Percentiles rank a stretch among this genome's conserved stretches.
Conservation (phyloP, 495 filamentous ascomycete species). For the Tuber microsphaerosporum region DNA sequence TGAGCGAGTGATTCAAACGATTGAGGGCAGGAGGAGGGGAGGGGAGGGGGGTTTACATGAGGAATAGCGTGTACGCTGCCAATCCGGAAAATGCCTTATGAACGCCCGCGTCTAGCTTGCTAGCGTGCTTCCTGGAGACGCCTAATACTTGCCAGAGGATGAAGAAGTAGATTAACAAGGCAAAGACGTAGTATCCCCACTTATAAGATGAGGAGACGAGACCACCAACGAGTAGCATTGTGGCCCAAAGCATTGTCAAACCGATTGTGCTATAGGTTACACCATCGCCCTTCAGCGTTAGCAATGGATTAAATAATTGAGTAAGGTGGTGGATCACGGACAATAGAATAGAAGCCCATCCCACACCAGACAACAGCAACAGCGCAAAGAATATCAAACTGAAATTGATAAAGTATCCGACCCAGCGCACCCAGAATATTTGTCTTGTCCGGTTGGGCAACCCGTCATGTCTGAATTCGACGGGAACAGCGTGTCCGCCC, state of each 20-base stretch:
- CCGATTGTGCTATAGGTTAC: conserved; percentile 46
- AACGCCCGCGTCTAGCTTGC: conserved; percentile 48
- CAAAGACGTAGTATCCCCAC: conserved; percentile 63
- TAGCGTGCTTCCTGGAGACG: conserved; percentile 52
- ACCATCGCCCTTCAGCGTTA: not conserved
- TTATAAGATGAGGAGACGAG: conserved; percentile 55
- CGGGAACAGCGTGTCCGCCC: conserved; percentile 56
- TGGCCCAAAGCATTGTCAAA: conserved; percentile 58
- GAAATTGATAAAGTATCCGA: conserved; percentile 47
- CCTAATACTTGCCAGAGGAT: conserved; percentile 53
- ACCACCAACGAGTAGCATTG: conserved; percentile 57
- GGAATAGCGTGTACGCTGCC: conserved; percentile 50
- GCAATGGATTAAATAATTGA: not conserved
- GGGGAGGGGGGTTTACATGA: conserved; percentile 44
- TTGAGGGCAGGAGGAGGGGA: not conserved
- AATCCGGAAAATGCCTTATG: conserved; percentile 50
- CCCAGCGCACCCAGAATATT: conserved; percentile 66
- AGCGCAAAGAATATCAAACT: conserved; percentile 52
- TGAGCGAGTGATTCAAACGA: not conserved
- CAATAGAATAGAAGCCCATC: conserved; percentile 58
- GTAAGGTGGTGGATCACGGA: conserved; percentile 8
- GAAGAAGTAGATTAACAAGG: conserved; percentile 53
- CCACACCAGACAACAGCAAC: conserved; percentile 57
- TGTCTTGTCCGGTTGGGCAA: conserved; percentile 50
- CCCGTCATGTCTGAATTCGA: conserved; percentile 49